These are phyloP conservation scores for Proliferodiscus dingleyae DNA, from an alignment of 2,329 filamentous ascomycete genomes.

Conservation along the genomic window DNA sequence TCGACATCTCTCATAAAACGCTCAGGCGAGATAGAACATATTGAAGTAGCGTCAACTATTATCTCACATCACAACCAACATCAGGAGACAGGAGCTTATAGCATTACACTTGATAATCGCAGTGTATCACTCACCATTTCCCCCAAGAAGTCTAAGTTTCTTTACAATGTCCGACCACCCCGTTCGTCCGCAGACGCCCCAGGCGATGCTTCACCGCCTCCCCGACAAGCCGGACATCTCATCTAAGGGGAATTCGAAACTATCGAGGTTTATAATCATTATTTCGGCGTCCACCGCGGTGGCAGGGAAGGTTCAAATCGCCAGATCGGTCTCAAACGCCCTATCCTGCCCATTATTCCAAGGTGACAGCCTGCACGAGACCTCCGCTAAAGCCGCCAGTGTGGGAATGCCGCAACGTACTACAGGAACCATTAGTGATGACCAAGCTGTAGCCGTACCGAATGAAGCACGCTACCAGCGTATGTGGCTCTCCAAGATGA, in stretches of 20 bases:
- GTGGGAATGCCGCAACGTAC: conserved; percentile 12
- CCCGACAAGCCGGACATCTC: conserved; percentile 22
- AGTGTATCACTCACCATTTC: no score
- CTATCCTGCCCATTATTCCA: conserved; percentile 27
- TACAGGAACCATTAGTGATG: neutral
- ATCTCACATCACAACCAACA: no score
- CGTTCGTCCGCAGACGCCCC: conserved; percentile 21
- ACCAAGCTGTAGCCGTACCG: neutral
- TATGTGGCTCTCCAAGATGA: conserved; percentile 33
- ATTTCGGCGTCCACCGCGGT: conserved; percentile 26
- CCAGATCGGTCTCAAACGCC: conserved; percentile 23
- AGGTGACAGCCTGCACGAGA: conserved; percentile 31
- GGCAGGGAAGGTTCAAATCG: conserved; percentile 30
- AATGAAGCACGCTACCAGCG: conserved; percentile 30
- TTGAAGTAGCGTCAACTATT: no score
- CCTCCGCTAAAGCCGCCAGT: conserved; percentile 27
- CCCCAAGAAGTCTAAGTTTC: neutral
- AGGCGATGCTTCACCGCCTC: conserved; percentile 25
- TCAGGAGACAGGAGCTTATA: no score
- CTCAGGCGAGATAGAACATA: no score
- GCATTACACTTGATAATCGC: no score
- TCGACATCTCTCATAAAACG: no score
- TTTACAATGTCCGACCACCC: neutral
- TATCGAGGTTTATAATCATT: conserved; percentile 28
- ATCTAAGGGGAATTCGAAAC: conserved; percentile 1